Evolutionary conservation across 78 protist species (phyloP).

Genomic region (Protostelium mycophagum): DNA sequence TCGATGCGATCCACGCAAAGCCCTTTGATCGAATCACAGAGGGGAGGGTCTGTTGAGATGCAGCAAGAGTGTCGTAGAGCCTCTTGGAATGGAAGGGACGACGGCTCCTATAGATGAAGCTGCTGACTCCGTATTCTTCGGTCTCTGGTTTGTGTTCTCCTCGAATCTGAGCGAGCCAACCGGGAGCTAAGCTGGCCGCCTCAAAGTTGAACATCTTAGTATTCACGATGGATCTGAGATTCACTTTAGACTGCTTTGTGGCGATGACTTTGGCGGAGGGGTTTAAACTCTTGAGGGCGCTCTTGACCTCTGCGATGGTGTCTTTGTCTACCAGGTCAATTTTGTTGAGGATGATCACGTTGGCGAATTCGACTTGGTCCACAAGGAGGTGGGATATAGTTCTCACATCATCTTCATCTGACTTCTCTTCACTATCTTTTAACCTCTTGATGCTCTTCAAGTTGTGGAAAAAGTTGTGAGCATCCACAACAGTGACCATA

Average conservation of each 20-base stretch:
- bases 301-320: background rate
- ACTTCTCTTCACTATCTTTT: conserved; percentile 23
- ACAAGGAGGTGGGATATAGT: conserved; percentile 66
- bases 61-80: conserved; percentile 5
- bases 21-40: conserved; percentile 46
- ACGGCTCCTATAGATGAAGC: conserved; percentile 67
- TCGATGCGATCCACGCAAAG: conserved; percentile 47
- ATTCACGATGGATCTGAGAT: conserved; percentile 39
- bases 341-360: conserved; percentile 87
- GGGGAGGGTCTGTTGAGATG: background rate
- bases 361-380: conserved; percentile 90
- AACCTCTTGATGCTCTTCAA: conserved; percentile 10
- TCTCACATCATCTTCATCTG: conserved; percentile 40
- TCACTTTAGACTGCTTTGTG: conserved; percentile 27
- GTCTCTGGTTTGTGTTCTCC: conserved; percentile 74
- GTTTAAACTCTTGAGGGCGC: conserved; percentile 21
- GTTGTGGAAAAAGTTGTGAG: conserved; percentile 24
- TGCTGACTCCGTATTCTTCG: conserved; percentile 74
- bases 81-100: conserved; percentile 85
- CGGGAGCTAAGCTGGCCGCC: conserved; percentile 44
- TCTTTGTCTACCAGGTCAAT: conserved; percentile 16
- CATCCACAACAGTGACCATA: conserved; percentile 59
- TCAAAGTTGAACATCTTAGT: conserved; percentile 60
- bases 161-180: conserved; percentile 69
- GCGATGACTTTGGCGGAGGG: conserved; percentile 57